Conservation (phyloP, 2,329 filamentous ascomycete species). For the Talaromyces funiculosus region DNA sequence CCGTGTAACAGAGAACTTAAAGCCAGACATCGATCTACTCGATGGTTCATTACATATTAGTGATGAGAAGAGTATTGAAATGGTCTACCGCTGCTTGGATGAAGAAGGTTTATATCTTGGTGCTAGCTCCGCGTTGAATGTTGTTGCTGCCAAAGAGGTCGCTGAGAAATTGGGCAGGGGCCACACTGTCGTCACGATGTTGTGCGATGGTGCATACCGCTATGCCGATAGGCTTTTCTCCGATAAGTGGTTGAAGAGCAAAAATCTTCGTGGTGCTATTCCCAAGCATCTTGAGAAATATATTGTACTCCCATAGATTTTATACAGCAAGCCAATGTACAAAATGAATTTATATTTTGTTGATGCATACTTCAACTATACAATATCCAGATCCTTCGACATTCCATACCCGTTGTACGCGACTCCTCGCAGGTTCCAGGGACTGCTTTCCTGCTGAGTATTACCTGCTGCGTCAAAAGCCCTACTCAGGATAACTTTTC, state of each 20-base stretch:
- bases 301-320: constrained; percentile 66
- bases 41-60: constrained; percentile 80
- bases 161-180: constrained; percentile 84
- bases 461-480: constrained; percentile 52
- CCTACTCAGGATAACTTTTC: constrained; percentile 47
- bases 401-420: constrained; percentile 58
- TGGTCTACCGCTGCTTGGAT: constrained; percentile 94
- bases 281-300: constrained; percentile 86
- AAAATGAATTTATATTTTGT: not conserved
- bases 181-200: constrained; percentile 84
- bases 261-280: constrained; percentile 74
- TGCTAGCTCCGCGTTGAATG: constrained; percentile 88
- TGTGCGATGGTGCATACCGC: constrained; percentile 95
- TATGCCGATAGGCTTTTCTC: constrained; percentile 95
- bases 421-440: constrained; percentile 57
- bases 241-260: constrained; percentile 79
- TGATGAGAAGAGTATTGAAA: constrained; percentile 92
- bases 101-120: constrained; percentile 95
- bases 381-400: constrained; percentile 44
- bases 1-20: constrained; percentile 88
- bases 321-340: constrained; percentile 6
- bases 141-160: constrained; percentile 90
- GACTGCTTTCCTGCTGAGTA: constrained; percentile 41
- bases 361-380: constrained; percentile 16
- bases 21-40: constrained; percentile 73